Conservation (phyloP, 2,329 filamentous ascomycete genomes). For the Arthrocladium fulminans region DNA sequence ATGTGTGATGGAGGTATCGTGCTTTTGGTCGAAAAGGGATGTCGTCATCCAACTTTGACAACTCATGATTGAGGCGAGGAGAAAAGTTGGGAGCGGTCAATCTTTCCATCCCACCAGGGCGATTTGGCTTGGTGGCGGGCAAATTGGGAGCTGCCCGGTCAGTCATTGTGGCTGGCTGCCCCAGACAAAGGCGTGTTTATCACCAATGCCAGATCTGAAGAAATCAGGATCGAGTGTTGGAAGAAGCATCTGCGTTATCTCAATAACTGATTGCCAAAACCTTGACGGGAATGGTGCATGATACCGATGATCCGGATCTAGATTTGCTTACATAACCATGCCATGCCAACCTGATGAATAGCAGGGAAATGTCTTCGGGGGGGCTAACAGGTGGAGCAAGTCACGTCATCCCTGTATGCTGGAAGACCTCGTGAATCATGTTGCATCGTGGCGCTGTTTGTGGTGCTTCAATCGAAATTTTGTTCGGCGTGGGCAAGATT, state of each 20-base stretch:
- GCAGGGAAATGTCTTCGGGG: no score
- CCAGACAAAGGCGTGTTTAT: neutral
- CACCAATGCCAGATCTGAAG: neutral
- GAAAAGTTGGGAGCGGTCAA: slow-evolving; percentile 29
- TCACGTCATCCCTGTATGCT: no score
- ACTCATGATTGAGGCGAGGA: slow-evolving; percentile 44
- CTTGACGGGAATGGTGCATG: neutral
- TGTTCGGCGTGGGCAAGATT: no score
- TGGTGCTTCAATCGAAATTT: no score
- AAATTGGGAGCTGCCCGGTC: slow-evolving; percentile 21
- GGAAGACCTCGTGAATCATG: no score
- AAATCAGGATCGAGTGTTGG: neutral
- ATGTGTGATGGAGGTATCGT: slow-evolving; percentile 75
- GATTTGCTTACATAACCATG: slow-evolving; percentile 1
- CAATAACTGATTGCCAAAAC: neutral
- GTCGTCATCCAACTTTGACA: slow-evolving; percentile 49
- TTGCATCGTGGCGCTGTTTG: neutral
- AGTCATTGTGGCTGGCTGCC: slow-evolving; percentile 8
- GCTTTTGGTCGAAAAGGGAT: slow-evolving; percentile 68
- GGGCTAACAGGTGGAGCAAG: no score
- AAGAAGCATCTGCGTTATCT: no score
- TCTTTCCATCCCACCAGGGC: neutral
- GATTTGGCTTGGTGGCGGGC: slow-evolving; percentile 15
- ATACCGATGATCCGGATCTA: neutral
- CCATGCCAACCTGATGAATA: no score